Conservation (phyloP, 2,329 filamentous ascomycete genomes). For the Colletotrichum aenigma region DNA sequence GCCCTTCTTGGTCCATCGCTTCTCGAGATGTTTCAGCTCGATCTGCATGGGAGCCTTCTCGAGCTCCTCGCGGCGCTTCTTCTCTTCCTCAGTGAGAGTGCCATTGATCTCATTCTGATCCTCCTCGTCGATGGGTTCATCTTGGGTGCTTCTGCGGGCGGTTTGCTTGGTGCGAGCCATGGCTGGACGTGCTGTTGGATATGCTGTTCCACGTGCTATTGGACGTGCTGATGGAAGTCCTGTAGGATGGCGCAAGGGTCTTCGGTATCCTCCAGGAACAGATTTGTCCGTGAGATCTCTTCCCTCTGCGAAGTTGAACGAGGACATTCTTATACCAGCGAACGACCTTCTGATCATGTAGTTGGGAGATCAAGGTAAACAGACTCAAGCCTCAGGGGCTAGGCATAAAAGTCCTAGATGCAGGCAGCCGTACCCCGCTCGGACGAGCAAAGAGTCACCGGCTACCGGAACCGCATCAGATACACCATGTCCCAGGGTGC, state of each 20-base stretch:
- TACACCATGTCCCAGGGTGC: neutral
- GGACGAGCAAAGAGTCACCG: conserved; percentile 7
- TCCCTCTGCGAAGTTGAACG: no score
- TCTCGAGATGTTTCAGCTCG: conserved; percentile 36
- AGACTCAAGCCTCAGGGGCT: neutral
- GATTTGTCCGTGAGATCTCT: no score
- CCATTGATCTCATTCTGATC: conserved; percentile 19
- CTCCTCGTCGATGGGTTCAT: conserved; percentile 18
- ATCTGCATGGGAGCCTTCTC: conserved; percentile 29
- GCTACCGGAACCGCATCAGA: neutral
- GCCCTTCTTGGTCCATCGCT: conserved; percentile 31
- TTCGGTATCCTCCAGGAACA: no score
- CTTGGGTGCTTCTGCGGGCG: neutral
- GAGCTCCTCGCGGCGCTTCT: conserved; percentile 25
- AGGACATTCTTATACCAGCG: neutral
- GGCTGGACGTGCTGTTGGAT: no score
- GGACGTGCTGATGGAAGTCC: no score
- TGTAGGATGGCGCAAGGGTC: no score
- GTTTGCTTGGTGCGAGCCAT: neutral
- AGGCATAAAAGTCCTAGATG: neutral
- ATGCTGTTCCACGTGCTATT: no score
- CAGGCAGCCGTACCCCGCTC: conserved; percentile 12
- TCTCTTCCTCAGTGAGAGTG: conserved; percentile 22
- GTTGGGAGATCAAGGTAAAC: neutral
- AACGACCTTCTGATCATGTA: neutral